Percentiles rank a stretch among this genome's conserved stretches.
These are phyloP conservation scores for Candolleomyces aberdarensis DNA, from an alignment of 768 basidiomycete species.

Conservation along the genomic window DNA sequence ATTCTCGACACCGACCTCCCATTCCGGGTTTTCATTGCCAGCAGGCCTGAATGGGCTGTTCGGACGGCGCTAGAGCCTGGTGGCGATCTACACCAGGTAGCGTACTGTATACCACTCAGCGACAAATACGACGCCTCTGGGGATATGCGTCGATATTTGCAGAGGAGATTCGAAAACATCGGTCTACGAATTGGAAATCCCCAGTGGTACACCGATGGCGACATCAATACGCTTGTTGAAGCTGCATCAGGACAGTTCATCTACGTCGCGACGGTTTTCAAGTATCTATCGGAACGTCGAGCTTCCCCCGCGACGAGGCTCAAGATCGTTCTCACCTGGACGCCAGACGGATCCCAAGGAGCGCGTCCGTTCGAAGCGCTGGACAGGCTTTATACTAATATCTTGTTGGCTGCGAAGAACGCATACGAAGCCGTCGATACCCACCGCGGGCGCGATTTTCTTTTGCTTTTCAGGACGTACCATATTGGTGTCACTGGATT, in stretches of 20 bases:
- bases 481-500: no score
- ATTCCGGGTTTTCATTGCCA: conserved; percentile 1
- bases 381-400: not conserved
- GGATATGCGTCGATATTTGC: not conserved
- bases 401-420: not conserved
- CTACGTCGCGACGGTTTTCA: conserved; percentile 1
- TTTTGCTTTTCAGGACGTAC: not conserved
- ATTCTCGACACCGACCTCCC: not conserved
- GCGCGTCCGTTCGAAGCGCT: not conserved
- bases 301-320: not conserved
- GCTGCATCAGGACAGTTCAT: conserved; percentile 6
- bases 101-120: not conserved
- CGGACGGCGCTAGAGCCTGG: not conserved
- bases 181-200: not conserved
- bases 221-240: not conserved
- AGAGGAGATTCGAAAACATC: not conserved
- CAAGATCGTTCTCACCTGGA: not conserved
- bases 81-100: not conserved
- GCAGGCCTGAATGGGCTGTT: not conserved
- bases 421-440: not conserved
- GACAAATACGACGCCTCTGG: not conserved
- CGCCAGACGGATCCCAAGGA: not conserved
- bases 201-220: not conserved
- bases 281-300: not conserved
- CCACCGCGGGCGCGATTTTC: not conserved